Base-by-base conservation (phyloP, 257 asterid genomes). In the Cordia subcordata region DNA sequence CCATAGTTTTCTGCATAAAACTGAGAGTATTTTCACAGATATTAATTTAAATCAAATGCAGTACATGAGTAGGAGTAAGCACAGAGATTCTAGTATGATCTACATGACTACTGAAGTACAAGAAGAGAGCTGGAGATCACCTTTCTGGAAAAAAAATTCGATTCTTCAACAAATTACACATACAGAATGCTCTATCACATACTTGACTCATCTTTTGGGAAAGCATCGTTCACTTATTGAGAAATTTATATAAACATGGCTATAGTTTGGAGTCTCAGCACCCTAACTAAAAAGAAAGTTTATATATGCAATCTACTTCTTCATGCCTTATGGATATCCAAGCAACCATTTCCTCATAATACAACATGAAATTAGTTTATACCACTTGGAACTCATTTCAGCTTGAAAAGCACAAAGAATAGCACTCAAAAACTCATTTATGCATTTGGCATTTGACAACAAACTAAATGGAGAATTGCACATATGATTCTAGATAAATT, bases 1-100 rank as follows among this genome's bases (percentile, higher is more conserved):
- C 65, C 71, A 55, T 73, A 77, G 73, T 78, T 80, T 35, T 82
- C 95, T 67, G 92, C 81, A 73, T 79, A 91, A 68, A 79, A 67
- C 96, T 91, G 84, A 75, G 76, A 65, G 57, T 38, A 52, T 44
- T 22, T 53, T 37, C 50, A 75, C 69, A 77, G 65, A 61, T 61
- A 18, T 47, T 47, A 67, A 69, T 19, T 49, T 51, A 57, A 57
- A 68, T 65, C 61, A 61, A 58, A 42, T 20, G 32, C 16, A 62
- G 49, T 60, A 21, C 18, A 65, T 50, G 46, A 56, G 19, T 8
- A 44, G 27, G 16, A 33, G 53, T 40, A n/a, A 54, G 57, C 52
- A 40, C 68, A 42, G 0, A 19, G 37, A 49, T 54, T 16, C 22
- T 55, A 37, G 46, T 11, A n/a, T 37, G 44, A 23, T 11, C 23